Evolutionary conservation across 352 stramenopile genomes (phyloP), one percentile per base, ranked within the genome.

Genomic region (Hyphochytrium catenoides): DNA sequence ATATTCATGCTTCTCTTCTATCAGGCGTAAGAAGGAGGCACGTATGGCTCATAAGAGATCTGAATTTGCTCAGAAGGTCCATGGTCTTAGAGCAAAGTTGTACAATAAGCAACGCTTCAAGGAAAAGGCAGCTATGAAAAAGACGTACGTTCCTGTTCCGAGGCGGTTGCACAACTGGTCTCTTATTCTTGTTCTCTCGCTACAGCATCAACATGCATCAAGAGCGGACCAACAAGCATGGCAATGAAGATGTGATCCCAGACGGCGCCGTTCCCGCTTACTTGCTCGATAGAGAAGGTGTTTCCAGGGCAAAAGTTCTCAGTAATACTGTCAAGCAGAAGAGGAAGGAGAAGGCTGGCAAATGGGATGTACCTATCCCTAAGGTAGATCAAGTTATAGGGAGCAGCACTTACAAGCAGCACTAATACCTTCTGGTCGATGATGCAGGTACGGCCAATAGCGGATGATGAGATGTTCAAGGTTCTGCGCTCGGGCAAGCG

Each of bases 401-500:
- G 17, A 36, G 12, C 11, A 12, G 15, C 31, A 36, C 29, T 11
- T 12, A 30, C 12, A 11, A 30, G 12, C 17, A 11, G 31, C 31
- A 11, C 29, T 11, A 11, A n/a, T 36, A 36, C n/a, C n/a, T 15
- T 36, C 31, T 19, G 31, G 31, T 15, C 29, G 12, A n/a, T 15
- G 15, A 22, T 11, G 29, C 37, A 48, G 31, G 77, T 93, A 17
- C 85, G 82, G 57, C 89, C 93, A 3, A 92, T 99, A 44, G 88
- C 91, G n/a, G 93, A 99, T 63, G 88, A 97, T 54, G 93, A 99
- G 62, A 98, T 99, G 89, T 99, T 99, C 61, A 96, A 97, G 62
- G 77, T 97, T 23, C 57, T 98, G 46, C 70, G 76, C 19, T 95
- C 85, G 12, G 92, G 91, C 30, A 96, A 94, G 48, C 85, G 91